A percentile compares a stretch with the other conserved stretches of the same genome.
Evolutionary conservation across 805 yeast genomes (phyloP).

Genomic region (Naumovozyma dairenensis): DNA sequence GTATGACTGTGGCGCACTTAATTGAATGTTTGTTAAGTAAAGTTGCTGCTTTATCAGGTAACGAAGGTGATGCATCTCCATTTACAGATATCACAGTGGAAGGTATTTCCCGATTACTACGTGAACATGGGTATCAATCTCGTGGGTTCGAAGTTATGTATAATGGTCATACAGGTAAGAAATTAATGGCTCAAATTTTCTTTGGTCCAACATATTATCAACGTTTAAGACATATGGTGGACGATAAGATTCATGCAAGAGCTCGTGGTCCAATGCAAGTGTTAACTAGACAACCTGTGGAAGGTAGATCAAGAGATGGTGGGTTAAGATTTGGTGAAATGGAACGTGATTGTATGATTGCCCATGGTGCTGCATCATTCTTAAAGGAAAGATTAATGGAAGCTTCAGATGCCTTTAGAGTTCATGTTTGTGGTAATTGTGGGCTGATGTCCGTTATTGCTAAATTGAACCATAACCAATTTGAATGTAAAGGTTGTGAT

Average conservation of each 20-base stretch:
- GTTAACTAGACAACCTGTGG: constrained; percentile 95
- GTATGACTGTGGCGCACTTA: constrained; percentile 99
- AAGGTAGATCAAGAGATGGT: constrained; percentile 99
- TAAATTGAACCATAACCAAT: constrained; percentile 92
- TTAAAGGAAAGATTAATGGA: constrained; percentile 97
- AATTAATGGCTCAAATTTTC: constrained; percentile 95
- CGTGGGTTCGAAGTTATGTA: constrained; percentile 99
- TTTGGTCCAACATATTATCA: constrained; percentile 99
- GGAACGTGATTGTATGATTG: constrained; percentile 99
- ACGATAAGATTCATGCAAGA: constrained; percentile 97
- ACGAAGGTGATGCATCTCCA: constrained; percentile 99
- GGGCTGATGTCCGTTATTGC: constrained; percentile 98
- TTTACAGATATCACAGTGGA: constrained; percentile 98
- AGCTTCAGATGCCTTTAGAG: constrained; percentile 97
- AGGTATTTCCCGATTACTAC: constrained; percentile 81
- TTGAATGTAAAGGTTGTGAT: constrained; percentile 97
- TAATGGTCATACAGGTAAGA: constrained; percentile 97
- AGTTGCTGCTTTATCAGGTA: constrained; percentile 88
- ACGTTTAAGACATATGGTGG: constrained; percentile 98
- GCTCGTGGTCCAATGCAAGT: constrained; percentile 99
- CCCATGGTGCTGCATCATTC: constrained; percentile 98
- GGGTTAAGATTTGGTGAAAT: constrained; percentile 98
- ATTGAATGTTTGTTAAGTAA: constrained; percentile 95
- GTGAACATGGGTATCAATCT: constrained; percentile 95
- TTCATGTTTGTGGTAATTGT: constrained; percentile 96